These are phyloP conservation scores for Vanrija humicola DNA, from an alignment of 1,284 basidiomycete species.

Conservation along the genomic window DNA sequence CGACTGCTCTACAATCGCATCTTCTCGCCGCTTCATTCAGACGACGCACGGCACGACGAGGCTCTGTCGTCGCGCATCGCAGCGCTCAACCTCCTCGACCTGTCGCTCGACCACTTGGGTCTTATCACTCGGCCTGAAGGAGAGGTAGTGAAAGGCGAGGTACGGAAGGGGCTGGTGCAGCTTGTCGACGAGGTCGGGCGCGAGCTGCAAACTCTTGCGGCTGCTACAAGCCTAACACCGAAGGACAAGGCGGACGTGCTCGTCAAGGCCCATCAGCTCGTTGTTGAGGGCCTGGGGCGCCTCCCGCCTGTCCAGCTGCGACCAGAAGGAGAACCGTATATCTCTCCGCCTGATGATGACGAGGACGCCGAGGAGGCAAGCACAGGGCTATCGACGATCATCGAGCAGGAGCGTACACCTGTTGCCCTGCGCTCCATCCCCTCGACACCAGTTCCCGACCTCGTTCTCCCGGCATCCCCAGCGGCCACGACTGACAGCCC, in stretches of 20 bases:
- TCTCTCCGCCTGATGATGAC: constrained; percentile 17
- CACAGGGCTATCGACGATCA: constrained; percentile 4
- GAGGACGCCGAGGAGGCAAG: background rate
- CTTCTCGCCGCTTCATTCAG: constrained; percentile 63
- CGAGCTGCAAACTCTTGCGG: constrained; percentile 66
- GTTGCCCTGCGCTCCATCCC: no score
- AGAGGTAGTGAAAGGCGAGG: constrained; percentile 49
- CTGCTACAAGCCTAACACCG: constrained; percentile 59
- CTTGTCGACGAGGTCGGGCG: constrained; percentile 71
- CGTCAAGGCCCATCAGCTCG: constrained; percentile 73
- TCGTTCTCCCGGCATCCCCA: constrained; percentile 15
- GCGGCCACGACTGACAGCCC: constrained; percentile 15
- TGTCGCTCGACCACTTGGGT: constrained; percentile 80
- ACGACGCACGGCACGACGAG: constrained; percentile 80
- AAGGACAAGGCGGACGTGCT: constrained; percentile 73
- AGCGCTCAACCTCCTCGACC: constrained; percentile 82
- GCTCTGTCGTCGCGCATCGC: constrained; percentile 81
- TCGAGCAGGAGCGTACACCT: background rate
- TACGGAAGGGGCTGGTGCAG: constrained; percentile 57
- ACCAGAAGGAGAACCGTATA: constrained; percentile 47
- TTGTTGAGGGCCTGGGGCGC: constrained; percentile 54
- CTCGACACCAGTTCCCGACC: constrained; percentile 13
- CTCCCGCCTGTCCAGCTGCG: constrained; percentile 46
- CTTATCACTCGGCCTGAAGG: constrained; percentile 58
- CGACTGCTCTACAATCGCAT: constrained; percentile 68